Percentiles rank a stretch among this genome's conserved stretches.
phyloP scores from a whole-genome alignment of 2,329 filamentous ascomycete genomes.

The Zelopaecilomyces penicillatus region DNA sequence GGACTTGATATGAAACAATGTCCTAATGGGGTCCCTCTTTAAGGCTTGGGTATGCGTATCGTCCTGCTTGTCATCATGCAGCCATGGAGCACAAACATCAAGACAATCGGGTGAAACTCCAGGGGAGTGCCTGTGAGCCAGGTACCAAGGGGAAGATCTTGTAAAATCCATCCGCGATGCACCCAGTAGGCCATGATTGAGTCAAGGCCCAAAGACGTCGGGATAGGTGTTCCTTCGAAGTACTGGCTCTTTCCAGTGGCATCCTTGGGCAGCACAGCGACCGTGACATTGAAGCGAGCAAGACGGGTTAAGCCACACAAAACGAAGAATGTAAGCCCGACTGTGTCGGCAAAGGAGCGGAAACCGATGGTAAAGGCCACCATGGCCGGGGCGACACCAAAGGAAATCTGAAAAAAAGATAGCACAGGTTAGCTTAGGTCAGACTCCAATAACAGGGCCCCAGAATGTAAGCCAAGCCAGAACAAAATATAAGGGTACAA shows the following conservation, averaged over 20 bases:
- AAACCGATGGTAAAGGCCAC: slow-evolving; percentile 84
- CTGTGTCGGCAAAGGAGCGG: slow-evolving; percentile 73
- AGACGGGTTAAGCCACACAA: slow-evolving; percentile 89
- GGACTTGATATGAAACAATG: background rate
- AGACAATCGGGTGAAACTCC: slow-evolving; percentile 77
- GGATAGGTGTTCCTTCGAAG: slow-evolving; percentile 95
- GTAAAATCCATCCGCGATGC: slow-evolving; percentile 67
- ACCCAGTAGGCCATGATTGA: slow-evolving; percentile 87
- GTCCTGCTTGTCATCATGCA: slow-evolving; percentile 94
- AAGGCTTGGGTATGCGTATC: slow-evolving; percentile 88
- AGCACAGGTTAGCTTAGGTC: background rate
- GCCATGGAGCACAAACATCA: slow-evolving; percentile 79
- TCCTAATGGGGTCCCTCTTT: slow-evolving; percentile 10
- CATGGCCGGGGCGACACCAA: slow-evolving; percentile 81
- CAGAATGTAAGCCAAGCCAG: slow-evolving; percentile 2
- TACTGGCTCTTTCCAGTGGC: slow-evolving; percentile 84
- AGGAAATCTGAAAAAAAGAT: slow-evolving; percentile 63
- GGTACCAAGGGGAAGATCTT: slow-evolving; percentile 68
- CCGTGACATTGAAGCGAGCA: slow-evolving; percentile 96
- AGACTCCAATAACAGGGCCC: background rate
- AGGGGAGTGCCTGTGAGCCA: slow-evolving; percentile 57
- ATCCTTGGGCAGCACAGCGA: slow-evolving; percentile 82
- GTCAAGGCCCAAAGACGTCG: slow-evolving; percentile 75
- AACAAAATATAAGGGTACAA: slow-evolving; percentile 24
- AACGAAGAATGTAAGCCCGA: slow-evolving; percentile 78